phyloP scores from a whole-genome alignment of 2,329 filamentous ascomycete genomes.

The Blumeria graminis region DNA sequence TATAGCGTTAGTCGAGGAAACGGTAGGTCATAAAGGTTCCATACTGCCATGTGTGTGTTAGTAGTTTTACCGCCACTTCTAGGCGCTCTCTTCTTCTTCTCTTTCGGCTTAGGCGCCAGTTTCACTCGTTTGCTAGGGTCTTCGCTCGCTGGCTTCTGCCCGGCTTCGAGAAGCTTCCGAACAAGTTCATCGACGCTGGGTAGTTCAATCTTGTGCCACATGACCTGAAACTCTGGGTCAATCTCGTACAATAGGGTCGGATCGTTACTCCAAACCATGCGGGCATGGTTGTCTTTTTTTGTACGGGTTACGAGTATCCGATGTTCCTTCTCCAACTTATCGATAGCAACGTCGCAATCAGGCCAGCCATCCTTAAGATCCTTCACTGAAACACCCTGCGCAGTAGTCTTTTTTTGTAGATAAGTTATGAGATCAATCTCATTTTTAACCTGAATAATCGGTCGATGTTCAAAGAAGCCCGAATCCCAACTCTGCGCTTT shows the following conservation, averaged over 20 bases:
- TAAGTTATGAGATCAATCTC: constrained; percentile 55
- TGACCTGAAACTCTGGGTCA: constrained; percentile 57
- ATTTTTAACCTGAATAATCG: constrained; percentile 60
- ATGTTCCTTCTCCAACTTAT: constrained; percentile 51
- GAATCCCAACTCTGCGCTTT: constrained; percentile 41
- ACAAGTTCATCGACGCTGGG: constrained; percentile 26
- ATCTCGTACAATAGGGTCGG: constrained; percentile 50
- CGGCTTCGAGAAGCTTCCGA: constrained; percentile 17
- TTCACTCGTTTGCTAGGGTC: constrained; percentile 17
- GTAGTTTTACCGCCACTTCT: constrained; percentile 16
- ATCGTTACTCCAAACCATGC: constrained; percentile 76
- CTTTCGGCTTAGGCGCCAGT: constrained; percentile 15
- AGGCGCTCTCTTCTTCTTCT: constrained; percentile 16
- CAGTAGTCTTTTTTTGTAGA: constrained; percentile 60
- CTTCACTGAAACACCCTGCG: constrained; percentile 59
- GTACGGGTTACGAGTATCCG: constrained; percentile 68
- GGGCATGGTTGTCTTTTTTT: constrained; percentile 74
- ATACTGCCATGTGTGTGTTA: constrained; percentile 16
- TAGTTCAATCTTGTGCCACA: constrained; percentile 63
- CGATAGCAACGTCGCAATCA: constrained; percentile 55
- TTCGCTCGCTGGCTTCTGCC: constrained; percentile 17
- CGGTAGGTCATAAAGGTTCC: constrained; percentile 3
- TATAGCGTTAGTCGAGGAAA: neutral
- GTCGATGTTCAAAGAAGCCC: constrained; percentile 62
- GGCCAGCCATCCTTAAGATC: constrained; percentile 94